phyloP scores from a whole-genome alignment of 768 basidiomycete species.

The Boletus huronensis region DNA sequence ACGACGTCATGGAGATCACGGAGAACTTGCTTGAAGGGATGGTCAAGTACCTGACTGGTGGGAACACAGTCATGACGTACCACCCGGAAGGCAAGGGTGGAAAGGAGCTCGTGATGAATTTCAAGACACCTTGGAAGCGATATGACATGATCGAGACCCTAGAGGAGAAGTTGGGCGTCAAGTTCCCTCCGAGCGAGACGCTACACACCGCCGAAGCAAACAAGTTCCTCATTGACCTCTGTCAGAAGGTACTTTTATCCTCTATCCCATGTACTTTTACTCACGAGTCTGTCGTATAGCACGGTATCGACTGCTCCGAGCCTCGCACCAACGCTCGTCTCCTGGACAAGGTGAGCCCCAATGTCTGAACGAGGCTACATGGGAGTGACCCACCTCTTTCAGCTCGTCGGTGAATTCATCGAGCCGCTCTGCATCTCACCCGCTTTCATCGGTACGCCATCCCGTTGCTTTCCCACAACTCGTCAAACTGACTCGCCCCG shows the following conservation, averaged over 20 bases:
- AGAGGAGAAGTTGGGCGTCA: conserved; percentile 88
- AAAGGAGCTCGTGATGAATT: conserved; percentile 74
- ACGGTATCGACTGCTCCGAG: conserved; percentile 94
- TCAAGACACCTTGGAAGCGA: conserved; percentile 93
- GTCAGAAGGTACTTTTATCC: conserved; percentile 60
- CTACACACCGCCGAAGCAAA: conserved; percentile 87
- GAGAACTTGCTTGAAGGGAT: conserved; percentile 87
- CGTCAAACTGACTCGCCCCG: background rate
- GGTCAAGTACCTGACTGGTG: conserved; percentile 82
- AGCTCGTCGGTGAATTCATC: conserved; percentile 98
- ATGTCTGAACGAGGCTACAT: background rate
- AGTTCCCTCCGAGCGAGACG: conserved; percentile 90
- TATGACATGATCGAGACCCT: conserved; percentile 98
- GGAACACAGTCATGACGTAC: conserved; percentile 74
- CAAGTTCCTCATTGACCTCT: conserved; percentile 80
- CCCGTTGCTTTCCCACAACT: background rate
- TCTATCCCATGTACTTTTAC: background rate
- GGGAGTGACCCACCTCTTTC: background rate
- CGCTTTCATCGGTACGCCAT: conserved; percentile 77
- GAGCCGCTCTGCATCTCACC: conserved; percentile 96
- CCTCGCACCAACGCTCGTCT: conserved; percentile 93
- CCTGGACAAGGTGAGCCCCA: conserved; percentile 75
- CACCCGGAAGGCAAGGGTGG: conserved; percentile 94
- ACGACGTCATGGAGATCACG: conserved; percentile 97
- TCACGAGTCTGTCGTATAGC: conserved; percentile 41